Evolutionary conservation across 257 asterid genomes (phyloP), one percentile per base, ranked within the genome.

Genomic region (Primulina huaijiensis): DNA sequence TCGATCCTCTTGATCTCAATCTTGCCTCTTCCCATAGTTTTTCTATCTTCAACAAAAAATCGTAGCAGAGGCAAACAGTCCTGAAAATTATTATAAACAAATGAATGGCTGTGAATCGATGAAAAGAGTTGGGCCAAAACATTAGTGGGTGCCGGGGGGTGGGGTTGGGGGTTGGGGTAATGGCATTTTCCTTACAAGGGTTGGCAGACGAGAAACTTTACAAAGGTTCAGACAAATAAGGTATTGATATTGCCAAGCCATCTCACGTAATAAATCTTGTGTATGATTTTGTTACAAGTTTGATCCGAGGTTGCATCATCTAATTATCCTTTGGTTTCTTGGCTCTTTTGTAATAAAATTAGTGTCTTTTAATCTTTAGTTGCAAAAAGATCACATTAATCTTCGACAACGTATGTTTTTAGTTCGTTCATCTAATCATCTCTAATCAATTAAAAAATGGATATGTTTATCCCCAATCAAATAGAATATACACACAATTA

Each of bases 1-100:
- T 85, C 89, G 5, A 82, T 85, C 76, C 75, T 80, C 78, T 79
- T 78, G 70, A 87, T 79, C 85, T 85, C 87, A 60, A 87, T 81
- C 64, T 77, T 81, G 16, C 81, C 86, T 29, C 83, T 82, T 12
- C 76, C 82, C 84, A 76, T 82, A 16, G 1, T 67, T 31, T 0
- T 9, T 38, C 20, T 34, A 27, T 7, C 58, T 17, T 19, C 50
- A 43, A 43, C 5, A 43, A 43, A 8, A 35, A 35, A 35, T 35
- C 11, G 40, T 2, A 3, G 30, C 40, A 33, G 37, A 38, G 50
- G 14, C 0, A 38, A 38, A 38, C 2, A 9, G 1, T 0, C 9
- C 46, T 10, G 53, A 2, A 43, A 43, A 11, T 0, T 8, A 43
- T 27, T 2, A 27, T 27, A 27, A 27, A 0, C 1, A 43, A 43